Percentiles rank a stretch among this genome's conserved stretches.
These are phyloP conservation scores for Gastrodia elata DNA, from an alignment of 106 monocot species.

Conservation along the genomic window DNA sequence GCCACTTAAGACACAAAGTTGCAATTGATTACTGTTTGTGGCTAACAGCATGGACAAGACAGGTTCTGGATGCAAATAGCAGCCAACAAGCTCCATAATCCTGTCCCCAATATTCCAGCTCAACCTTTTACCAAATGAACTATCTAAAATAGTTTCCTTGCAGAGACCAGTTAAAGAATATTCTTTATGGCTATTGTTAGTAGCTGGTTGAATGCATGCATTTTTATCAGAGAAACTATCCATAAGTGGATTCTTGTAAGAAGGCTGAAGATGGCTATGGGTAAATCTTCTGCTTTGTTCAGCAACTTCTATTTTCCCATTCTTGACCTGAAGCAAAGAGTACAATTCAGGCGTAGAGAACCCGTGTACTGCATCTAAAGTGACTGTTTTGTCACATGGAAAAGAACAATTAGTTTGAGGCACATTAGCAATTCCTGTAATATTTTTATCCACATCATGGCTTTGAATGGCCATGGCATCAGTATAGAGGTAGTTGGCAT, in stretches of 20 bases:
- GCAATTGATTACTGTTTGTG: slow-evolving; percentile 29
- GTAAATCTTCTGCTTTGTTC: background rate
- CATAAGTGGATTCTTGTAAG: background rate
- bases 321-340: slow-evolving; percentile 6
- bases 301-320: slow-evolving; percentile 1
- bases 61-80: slow-evolving; percentile 57
- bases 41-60: slow-evolving; percentile 48
- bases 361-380: slow-evolving; percentile 5
- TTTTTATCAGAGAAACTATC: slow-evolving; percentile 7
- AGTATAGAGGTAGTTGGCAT: background rate
- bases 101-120: slow-evolving; percentile 9
- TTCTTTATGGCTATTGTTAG: background rate
- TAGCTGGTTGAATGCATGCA: background rate
- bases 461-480: slow-evolving; percentile 7
- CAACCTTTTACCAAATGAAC: slow-evolving; percentile 11
- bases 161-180: slow-evolving; percentile 2
- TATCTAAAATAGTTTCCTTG: slow-evolving; percentile 13
- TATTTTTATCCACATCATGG: slow-evolving; percentile 13
- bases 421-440: background rate
- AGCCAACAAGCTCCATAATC: slow-evolving; percentile 50
- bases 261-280: background rate
- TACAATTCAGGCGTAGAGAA: background rate
- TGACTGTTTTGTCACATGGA: background rate
- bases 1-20: slow-evolving; percentile 65
- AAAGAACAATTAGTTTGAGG: slow-evolving; percentile 9